Evolutionary conservation across 768 basidiomycete genomes (phyloP), one percentile per base, ranked within the genome.

Genomic region (Leccinellum rugosiceps): DNA sequence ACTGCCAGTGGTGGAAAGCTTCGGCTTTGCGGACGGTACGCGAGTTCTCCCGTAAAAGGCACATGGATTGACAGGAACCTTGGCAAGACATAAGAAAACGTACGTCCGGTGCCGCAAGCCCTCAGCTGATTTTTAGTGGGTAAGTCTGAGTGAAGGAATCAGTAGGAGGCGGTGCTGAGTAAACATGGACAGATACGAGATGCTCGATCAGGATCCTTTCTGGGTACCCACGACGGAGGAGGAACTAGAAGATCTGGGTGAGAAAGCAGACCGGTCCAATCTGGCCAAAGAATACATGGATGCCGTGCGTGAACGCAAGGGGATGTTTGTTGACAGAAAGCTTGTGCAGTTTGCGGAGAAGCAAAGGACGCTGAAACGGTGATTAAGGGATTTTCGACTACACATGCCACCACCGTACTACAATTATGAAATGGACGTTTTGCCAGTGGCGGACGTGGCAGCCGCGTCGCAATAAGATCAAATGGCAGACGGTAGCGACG

Each of bases 171-270:
- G 25, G 53, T 41, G 54, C 60, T 73, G 53, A 69, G 56, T 46
- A 47, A 50, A 58, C 49, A 54, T 26, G 55, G 53, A 53, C 60
- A 92, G 92, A 41, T 99, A 94, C 72, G 95, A 98, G 71, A 80
- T 96, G 65, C 80, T 98, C 23, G 92, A 96, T 71, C 84, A 87
- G 63, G 93, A 98, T 76, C 95, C 95, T 6, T 98, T 94, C 76
- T 98, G 95, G 95, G 94, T 97, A 3, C 95, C 95, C 0, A 94
- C 93, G 17, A 98, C 96, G 0, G 92, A 94, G 65, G 95, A 97
- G 68, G 96, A 98, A 62, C 77, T 98, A 41, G 96, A 98, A 70
- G 96, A 98, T 70, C 77, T 99, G 10, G 97, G 97, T 47, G 94
- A 96, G 71, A 98, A 98, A 72, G 87, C 96, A 1, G 97, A 98